Evolutionary conservation across 1,139 yeast species (phyloP).

Genomic region (Scheffersomyces lignicola): DNA sequence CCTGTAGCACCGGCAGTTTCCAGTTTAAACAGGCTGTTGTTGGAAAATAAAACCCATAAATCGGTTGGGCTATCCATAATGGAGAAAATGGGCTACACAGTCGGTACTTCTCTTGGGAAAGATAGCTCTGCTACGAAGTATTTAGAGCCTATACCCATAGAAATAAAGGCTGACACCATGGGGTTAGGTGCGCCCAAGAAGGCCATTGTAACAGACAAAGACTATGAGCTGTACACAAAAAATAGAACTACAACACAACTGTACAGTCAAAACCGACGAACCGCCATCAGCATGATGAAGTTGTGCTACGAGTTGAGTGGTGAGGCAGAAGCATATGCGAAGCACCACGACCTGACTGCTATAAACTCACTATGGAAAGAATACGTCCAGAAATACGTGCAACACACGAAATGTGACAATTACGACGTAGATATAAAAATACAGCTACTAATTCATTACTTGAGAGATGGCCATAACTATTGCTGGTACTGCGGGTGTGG

Average conservation of each 20-base stretch:
- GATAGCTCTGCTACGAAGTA: conserved; percentile 16
- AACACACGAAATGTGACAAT: neutral
- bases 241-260: conserved; percentile 4
- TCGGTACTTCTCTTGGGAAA: conserved; percentile 45
- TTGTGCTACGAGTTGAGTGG: conserved; percentile 29
- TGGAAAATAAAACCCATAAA: neutral
- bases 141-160: conserved; percentile 18
- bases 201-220: neutral
- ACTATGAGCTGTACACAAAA: neutral
- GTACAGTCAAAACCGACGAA: neutral
- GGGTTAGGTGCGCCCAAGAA: conserved; percentile 13
- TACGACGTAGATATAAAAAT: conserved; percentile 6
- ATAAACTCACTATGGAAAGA: conserved; percentile 27
- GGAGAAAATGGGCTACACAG: conserved; percentile 56
- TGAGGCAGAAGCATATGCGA: conserved; percentile 17
- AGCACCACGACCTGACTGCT: conserved; percentile 10
- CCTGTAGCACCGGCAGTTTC: neutral
- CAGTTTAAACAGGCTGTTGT: too few relatives aligned
- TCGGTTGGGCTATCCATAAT: conserved; percentile 52
- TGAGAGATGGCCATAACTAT: conserved; percentile 22
- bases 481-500: conserved; percentile 33
- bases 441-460: conserved; percentile 15
- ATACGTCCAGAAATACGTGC: conserved; percentile 12
- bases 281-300: conserved; percentile 19
- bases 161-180: conserved; percentile 7